Evolutionary conservation across 495 filamentous ascomycete species (phyloP).

Genomic region (Aspergillus cavernicola): DNA sequence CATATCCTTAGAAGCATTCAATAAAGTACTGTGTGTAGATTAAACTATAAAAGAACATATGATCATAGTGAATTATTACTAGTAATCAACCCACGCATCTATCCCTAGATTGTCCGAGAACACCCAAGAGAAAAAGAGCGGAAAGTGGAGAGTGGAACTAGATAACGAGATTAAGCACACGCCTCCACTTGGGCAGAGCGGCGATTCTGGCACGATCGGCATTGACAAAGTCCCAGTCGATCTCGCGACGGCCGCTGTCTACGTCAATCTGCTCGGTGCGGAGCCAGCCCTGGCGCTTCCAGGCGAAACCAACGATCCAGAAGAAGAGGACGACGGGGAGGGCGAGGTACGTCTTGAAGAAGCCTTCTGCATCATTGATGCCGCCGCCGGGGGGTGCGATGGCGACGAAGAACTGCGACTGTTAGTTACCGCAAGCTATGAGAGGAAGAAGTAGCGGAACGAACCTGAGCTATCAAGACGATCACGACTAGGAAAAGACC

Average conservation of each 20-base stretch:
- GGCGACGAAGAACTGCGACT: conserved; percentile 41
- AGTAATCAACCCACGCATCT: neutral
- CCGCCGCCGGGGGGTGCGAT: conserved; percentile 29
- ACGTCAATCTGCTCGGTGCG: conserved; percentile 56
- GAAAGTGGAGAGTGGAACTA: conserved; percentile 17
- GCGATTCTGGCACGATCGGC: conserved; percentile 27
- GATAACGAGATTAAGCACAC: conserved; percentile 43
- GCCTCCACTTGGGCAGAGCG: conserved; percentile 48
- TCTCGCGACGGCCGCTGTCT: conserved; percentile 56
- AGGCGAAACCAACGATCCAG: conserved; percentile 50
- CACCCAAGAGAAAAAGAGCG: neutral
- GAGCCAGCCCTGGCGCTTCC: conserved; percentile 60
- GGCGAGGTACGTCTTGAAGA: conserved; percentile 64
- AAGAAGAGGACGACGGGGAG: conserved; percentile 49
- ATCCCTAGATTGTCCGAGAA: neutral
- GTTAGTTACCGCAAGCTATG: neutral
- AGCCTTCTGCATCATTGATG: conserved; percentile 43
- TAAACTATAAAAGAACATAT: no score
- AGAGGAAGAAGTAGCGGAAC: neutral
- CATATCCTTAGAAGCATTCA: no score
- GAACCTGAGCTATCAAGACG: conserved; percentile 53
- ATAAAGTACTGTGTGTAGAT: no score
- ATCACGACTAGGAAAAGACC: conserved; percentile 59
- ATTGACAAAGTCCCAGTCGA: conserved; percentile 54
- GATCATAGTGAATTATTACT: no score